Evolutionary conservation across 352 stramenopile genomes (phyloP).

Genomic region (Phytophthora rubi): DNA sequence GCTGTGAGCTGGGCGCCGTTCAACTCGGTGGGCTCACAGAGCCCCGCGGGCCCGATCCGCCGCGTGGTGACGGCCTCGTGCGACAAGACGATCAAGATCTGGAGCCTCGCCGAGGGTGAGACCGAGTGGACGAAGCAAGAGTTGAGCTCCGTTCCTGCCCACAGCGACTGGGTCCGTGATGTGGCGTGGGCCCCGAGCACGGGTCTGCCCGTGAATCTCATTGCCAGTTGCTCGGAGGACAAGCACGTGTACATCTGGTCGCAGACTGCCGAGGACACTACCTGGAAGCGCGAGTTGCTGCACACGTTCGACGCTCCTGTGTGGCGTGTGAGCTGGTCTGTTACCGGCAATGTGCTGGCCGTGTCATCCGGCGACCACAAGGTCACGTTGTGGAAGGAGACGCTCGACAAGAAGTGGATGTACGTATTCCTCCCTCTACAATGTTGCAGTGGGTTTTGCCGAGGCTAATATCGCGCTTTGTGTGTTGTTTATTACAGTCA

Average conservation of each 20-base stretch:
- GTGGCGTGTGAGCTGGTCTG: conserved; percentile 98
- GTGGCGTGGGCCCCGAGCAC: conserved; percentile 97
- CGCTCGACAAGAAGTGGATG: conserved; percentile 96
- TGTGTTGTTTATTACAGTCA: conserved; percentile 59
- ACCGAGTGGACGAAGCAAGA: conserved; percentile 85
- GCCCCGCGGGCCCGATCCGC: conserved; percentile 54
- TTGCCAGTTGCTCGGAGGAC: conserved; percentile 93
- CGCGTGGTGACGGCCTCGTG: conserved; percentile 96
- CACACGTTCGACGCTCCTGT: conserved; percentile 96
- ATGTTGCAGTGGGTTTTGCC: not conserved
- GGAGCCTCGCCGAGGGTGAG: conserved; percentile 80
- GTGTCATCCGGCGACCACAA: conserved; percentile 97
- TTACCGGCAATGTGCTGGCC: conserved; percentile 98
- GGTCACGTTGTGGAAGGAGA: conserved; percentile 99
- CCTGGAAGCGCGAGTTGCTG: conserved; percentile 94
- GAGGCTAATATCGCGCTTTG: conserved; percentile 4
- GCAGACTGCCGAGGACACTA: conserved; percentile 68
- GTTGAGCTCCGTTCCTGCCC: conserved; percentile 76
- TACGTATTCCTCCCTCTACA: conserved; percentile 45
- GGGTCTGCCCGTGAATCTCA: conserved; percentile 93
- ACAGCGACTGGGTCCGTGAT: conserved; percentile 97
- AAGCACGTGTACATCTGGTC: conserved; percentile 97
- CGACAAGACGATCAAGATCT: conserved; percentile 98
- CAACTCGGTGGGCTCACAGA: conserved; percentile 63
- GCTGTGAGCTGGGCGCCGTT: conserved; percentile 96